Evolutionary conservation across 306 rosid genomes (phyloP).

Genomic region (Vigna unguiculata): DNA sequence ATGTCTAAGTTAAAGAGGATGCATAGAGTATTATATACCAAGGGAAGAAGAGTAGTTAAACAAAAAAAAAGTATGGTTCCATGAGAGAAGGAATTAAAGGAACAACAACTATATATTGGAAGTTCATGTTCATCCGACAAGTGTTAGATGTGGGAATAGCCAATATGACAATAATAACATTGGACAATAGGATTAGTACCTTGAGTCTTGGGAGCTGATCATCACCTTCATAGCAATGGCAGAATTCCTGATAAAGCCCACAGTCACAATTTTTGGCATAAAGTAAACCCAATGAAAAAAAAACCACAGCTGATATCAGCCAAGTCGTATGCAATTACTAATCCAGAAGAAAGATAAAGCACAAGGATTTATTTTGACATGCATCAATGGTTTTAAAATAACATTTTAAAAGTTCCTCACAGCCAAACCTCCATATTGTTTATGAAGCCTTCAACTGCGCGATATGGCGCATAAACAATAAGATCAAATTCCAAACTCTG

Average conservation of each 20-base stretch:
- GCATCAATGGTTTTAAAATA: not conserved
- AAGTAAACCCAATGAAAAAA: constrained; percentile 19
- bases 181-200: constrained; percentile 55
- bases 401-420: constrained; percentile 20
- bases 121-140: not conserved
- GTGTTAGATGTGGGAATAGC: not conserved
- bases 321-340: constrained; percentile 17
- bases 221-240: constrained; percentile 61
- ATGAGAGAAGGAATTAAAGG: not conserved
- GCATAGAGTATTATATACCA: not conserved
- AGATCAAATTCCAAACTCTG: constrained; percentile 96
- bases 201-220: constrained; percentile 65
- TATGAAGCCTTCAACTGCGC: constrained; percentile 79
- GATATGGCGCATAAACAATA: constrained; percentile 91
- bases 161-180: not conserved
- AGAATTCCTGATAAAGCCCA: constrained; percentile 65
- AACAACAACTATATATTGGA: not conserved
- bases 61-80: constrained; percentile 14
- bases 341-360: constrained; percentile 14
- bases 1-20: not conserved
- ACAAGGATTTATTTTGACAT: constrained; percentile 16
- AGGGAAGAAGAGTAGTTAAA: constrained; percentile 4
- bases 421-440: constrained; percentile 72
- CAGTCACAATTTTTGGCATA: constrained; percentile 29
- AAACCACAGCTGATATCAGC: constrained; percentile 6